Base-by-base conservation (phyloP, 176 grass and related monocot species). In the Musa beccarii region DNA sequence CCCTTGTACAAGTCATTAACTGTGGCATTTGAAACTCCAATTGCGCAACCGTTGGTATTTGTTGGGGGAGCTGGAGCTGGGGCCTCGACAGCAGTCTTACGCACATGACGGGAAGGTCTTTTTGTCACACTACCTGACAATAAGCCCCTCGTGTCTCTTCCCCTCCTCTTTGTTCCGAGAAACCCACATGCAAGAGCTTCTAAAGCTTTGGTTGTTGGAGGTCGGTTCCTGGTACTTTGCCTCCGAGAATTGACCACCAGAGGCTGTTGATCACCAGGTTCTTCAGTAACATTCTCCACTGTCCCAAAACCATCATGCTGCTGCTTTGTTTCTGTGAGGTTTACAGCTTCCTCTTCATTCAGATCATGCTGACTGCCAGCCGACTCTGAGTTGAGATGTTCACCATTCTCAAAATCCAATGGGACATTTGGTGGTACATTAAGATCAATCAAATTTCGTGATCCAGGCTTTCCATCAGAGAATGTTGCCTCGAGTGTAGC, bases 121-220 rank as follows among this genome's bases (percentile, higher is more conserved):
- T 72, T 85, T 55, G 56, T 67, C 54, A 34, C 68, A 20, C 59
- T 84, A 82, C 34, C 66, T 70, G 65, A 13, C 3, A 53, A 8
- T 59, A 28, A 10, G 15, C 24, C 63, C 34, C 51, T 85, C 71
- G 78, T 81, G 14, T 50, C 21, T 14, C 81, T 82, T 19, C 80
- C 82, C 73, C 81, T 94, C n/a, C 82, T 86, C 75, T 99, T 99
- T 59, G 76, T 86, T 8, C 84, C 86, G 54, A 99, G 82, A 76
- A 94, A 75, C 15, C 95, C 95, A 79, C 79, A 84, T 3, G 95
- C 95, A 81, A 94, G 69, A 63, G 95, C 91, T 87, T 94, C 90
- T 64, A 94, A 82, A 72, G 95, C 90, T 87, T 64, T 88, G 55
- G 75, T 61, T 1, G 91, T 99, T 67, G 95, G 95, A 67, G 88